These are phyloP conservation scores for Malassezia cuniculi DNA, from an alignment of 1,284 basidiomycete species.

Conservation along the genomic window DNA sequence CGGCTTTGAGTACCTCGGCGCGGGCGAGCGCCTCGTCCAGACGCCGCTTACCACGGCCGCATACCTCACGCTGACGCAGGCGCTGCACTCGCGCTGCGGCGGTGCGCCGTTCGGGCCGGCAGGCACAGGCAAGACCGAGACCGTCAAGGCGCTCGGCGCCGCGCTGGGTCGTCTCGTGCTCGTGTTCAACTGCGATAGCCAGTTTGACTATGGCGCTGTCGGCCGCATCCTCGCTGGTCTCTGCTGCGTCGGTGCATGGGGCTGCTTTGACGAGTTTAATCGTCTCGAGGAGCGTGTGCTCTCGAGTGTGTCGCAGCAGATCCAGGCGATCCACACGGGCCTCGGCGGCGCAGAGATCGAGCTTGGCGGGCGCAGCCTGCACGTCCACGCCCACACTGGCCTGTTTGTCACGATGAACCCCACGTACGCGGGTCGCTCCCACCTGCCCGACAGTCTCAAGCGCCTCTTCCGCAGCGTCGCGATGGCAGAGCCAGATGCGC, in stretches of 20 bases:
- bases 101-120: conserved; percentile 97
- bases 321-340: conserved; percentile 95
- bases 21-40: conserved; percentile 90
- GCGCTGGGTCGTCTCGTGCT: conserved; percentile 94
- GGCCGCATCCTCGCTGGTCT: conserved; percentile 96
- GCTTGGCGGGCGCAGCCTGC: conserved; percentile 84
- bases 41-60: conserved; percentile 96
- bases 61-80: conserved; percentile 91
- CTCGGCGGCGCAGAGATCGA: conserved; percentile 57
- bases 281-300: conserved; percentile 94
- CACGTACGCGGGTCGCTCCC: conserved; percentile 93
- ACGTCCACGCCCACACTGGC: conserved; percentile 83
- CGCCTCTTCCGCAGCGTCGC: conserved; percentile 92
- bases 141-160: conserved; percentile 94
- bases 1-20: conserved; percentile 96
- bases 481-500: conserved; percentile 95
- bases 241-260: conserved; percentile 93
- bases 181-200: conserved; percentile 98
- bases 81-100: conserved; percentile 82
- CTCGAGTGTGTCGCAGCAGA: conserved; percentile 95
- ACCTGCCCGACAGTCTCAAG: conserved; percentile 87
- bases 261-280: conserved; percentile 52
- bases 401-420: conserved; percentile 93
- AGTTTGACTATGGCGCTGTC: conserved; percentile 99
- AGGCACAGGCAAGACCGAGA: conserved; percentile 98